Conservation (phyloP, 192 early-diverging fungal species). For the Gaertneriomyces sp. region DNA sequence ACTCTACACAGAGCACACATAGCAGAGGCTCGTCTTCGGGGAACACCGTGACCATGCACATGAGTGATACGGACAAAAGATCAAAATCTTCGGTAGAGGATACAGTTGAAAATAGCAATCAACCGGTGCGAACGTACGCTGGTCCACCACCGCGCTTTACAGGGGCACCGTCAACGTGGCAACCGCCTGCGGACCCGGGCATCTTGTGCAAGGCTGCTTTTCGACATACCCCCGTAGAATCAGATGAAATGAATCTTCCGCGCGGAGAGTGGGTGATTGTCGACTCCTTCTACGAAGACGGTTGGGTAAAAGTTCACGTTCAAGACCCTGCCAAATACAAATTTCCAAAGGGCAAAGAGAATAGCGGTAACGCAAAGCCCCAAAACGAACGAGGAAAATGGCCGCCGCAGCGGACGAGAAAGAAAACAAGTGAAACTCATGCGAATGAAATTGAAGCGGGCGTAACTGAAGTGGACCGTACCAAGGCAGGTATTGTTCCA, state of each 20-base stretch:
- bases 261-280: slow-evolving; percentile 17
- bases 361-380: background rate
- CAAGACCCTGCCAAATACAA: slow-evolving; percentile 11
- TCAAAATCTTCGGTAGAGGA: background rate
- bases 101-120: background rate
- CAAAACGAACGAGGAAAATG: slow-evolving; percentile 1
- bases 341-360: slow-evolving; percentile 4
- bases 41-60: background rate
- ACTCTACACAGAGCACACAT: background rate
- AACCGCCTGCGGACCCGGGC: slow-evolving; percentile 5
- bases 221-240: slow-evolving; percentile 13
- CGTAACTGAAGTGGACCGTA: too few species aligned
- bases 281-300: slow-evolving; percentile 23
- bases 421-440: slow-evolving; percentile 1
- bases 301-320: slow-evolving; percentile 8
- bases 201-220: slow-evolving; percentile 17
- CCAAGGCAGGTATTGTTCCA: background rate
- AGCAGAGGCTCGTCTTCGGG: background rate
- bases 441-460: too few species aligned
- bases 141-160: slow-evolving; percentile 24
- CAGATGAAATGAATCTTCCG: slow-evolving; percentile 15
- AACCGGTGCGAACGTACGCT: slow-evolving; percentile 8
- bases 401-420: background rate
- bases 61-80: background rate
- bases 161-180: slow-evolving; percentile 18